Percentiles rank a stretch among this genome's conserved stretches.
phyloP scores from a whole-genome alignment of 306 rosid species.

The Argentina anserina region DNA sequence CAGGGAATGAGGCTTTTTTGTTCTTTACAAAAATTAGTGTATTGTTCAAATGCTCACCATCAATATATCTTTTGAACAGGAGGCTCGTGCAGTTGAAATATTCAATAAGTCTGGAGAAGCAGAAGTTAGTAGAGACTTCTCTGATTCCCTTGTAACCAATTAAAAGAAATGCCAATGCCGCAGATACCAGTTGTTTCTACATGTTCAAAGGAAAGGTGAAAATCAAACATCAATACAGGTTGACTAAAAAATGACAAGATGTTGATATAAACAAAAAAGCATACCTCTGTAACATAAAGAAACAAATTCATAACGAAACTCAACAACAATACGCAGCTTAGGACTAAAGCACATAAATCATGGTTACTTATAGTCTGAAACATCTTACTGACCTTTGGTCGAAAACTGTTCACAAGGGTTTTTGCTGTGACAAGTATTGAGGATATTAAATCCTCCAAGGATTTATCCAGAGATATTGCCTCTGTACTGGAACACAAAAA shows the following conservation, averaged over 20 bases:
- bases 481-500: conserved; percentile 48
- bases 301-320: not conserved
- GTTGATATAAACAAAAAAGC: conserved; percentile 12
- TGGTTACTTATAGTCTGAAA: conserved; percentile 6
- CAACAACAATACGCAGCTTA: not conserved
- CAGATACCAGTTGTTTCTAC: conserved; percentile 61
- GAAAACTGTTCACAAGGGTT: conserved; percentile 55
- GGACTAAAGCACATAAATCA: conserved; percentile 9
- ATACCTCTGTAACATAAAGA: conserved; percentile 12
- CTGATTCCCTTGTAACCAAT: conserved; percentile 62
- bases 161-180: conserved; percentile 62
- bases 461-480: conserved; percentile 33
- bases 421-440: conserved; percentile 55
- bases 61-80: conserved; percentile 48
- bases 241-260: conserved; percentile 1
- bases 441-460: conserved; percentile 50
- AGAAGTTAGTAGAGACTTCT: conserved; percentile 57
- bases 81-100: conserved; percentile 51
- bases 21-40: conserved; percentile 3
- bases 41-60: conserved; percentile 45
- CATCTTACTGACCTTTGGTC: conserved; percentile 59
- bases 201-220: conserved; percentile 28
- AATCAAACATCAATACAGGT: conserved; percentile 23
- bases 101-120: conserved; percentile 60
- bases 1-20: not conserved